Base-by-base conservation (phyloP, 1,284 basidiomycete species). In the Earliella scabrosa region DNA sequence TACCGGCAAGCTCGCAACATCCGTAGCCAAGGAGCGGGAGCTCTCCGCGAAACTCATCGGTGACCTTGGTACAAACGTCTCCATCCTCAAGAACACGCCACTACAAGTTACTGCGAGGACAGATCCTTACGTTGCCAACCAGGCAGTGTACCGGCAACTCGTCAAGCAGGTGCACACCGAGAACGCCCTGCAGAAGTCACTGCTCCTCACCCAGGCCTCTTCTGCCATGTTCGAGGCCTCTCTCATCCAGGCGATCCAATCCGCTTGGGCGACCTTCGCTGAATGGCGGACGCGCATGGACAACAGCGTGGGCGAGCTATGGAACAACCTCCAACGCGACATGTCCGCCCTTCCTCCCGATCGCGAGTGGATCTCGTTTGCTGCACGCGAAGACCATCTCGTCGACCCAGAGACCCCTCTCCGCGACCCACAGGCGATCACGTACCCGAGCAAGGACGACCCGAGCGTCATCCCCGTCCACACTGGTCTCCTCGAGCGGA, bases 121-220 rank as follows among this genome's bases (percentile, higher is more conserved):
- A 45, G 96, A 98, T 72, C 96, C 96, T 74, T 98, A 82, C 53
- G 86, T 92, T 32, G 77, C 82, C 68, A 98, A 98, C 79, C 80
- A 86, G 62, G 81, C 85, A 47, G 97, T 98, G 50, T 75, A 83
- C 53, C 89, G 87, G 57, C 97, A 99, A 76, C 88, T 99, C 43
- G 87, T 92, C 67, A 95, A 92, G 70, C 93, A 95, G 74, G 95
- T 98, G 45, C 89, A 96, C 75, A 97, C 97, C 76, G 97, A 99
- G 77, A 99, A 99, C 70, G 88, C 96, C 0, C 85, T 99, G 18
- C 97, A 99, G 75, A 99, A 99, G 74, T 94, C 90, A n/a, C 92
- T 98, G 70, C 90, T 99, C 69, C 97, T 99, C 73, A 98, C 98
- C 87, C 97, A 99, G 73, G 92, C 98, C 68, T 98, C 98, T 75